A percentile compares a stretch with the other conserved stretches of the same genome.
Conservation (phyloP, 148 eudicot species). For the Fallopia convolvulus region DNA sequence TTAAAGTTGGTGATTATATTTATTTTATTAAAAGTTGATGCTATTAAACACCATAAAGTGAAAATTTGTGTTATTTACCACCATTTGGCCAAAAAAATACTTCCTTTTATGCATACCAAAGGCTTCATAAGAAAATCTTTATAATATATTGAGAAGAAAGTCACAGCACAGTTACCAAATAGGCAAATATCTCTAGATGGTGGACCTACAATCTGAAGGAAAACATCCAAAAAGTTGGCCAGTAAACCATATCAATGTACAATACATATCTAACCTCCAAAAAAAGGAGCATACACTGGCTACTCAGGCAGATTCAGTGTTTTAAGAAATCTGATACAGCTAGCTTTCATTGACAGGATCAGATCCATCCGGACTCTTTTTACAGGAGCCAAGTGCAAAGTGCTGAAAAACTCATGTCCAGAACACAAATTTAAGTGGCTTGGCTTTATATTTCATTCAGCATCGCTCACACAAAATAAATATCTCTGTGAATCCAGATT, state of each 20-base stretch:
- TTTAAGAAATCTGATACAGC: slow-evolving; percentile 57
- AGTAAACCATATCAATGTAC: slow-evolving; percentile 1
- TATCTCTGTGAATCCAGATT: neutral
- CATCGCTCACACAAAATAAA: neutral
- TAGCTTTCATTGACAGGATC: too few relatives aligned
- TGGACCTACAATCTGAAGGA: slow-evolving; percentile 78
- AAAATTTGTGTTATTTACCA: too few relatives aligned
- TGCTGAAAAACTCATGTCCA: neutral
- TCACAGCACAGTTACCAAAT: slow-evolving; percentile 27
- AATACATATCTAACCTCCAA: slow-evolving; percentile 3
- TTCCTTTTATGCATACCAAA: too few relatives aligned
- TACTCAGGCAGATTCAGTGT: slow-evolving; percentile 90
- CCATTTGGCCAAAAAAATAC: too few relatives aligned
- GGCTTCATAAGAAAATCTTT: too few relatives aligned
- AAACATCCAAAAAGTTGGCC: neutral
- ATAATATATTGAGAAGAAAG: too few relatives aligned
- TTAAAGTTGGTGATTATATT: too few relatives aligned
- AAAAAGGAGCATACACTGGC: too few relatives aligned
- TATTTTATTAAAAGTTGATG: too few relatives aligned
- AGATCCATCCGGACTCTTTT: neutral
- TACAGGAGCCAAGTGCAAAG: neutral
- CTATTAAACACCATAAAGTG: too few relatives aligned
- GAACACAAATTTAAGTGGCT: neutral
- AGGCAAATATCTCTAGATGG: slow-evolving; percentile 68
- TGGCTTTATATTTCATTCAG: neutral